Base-by-base conservation (phyloP, 129 eudicot genomes). In the Kitagawia praeruptora region DNA sequence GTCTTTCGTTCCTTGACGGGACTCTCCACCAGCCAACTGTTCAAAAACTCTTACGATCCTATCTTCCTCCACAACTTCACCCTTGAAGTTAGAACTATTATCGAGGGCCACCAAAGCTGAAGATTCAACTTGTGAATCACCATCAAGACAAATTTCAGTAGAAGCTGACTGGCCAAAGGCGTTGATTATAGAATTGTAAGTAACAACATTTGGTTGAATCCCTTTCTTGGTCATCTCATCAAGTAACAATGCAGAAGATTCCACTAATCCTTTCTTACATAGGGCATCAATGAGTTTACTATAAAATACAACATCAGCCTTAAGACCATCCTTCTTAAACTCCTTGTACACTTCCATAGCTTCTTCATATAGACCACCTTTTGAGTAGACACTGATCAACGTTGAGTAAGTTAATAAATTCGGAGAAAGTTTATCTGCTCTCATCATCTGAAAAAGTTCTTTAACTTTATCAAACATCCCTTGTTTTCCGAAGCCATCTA, bases 191-290 rank as follows among this genome's bases (percentile, higher is more conserved):
- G 98, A 92, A 85, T 95, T 95, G 76, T 95, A 95, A 0, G 98
- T 92, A 51, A 95, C 98, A 48, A 95, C 98, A 86, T 95, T 95
- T 42, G 98, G 98, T 79, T 87, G 90, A 76, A 92, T 95, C 79
- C 98, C 98, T 75, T 89, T 88, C 78, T 81, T 85, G 12, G 92
- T 95, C 98, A 95, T 95, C 90, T 95, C 96, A 81, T 95, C 92
- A 7, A 95, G 94, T 81, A 92, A 86, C 38, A 87, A 81, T 44
- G 89, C 96, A 47, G 96, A 93, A 46, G 96, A 95, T 54, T 95
- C 92, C 56, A 95, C 94, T 11, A 90, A 82, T 80, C 98, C 98
- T 74, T 90, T 92, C 78, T 95, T 95, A 82, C 98, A 95, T 79
- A 95, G 80, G 2, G 98, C 89, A 89, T 95, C 98, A 25, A 95